Evolutionary conservation across 306 rosid genomes (phyloP).

Genomic region (Trifolium subterraneum): DNA sequence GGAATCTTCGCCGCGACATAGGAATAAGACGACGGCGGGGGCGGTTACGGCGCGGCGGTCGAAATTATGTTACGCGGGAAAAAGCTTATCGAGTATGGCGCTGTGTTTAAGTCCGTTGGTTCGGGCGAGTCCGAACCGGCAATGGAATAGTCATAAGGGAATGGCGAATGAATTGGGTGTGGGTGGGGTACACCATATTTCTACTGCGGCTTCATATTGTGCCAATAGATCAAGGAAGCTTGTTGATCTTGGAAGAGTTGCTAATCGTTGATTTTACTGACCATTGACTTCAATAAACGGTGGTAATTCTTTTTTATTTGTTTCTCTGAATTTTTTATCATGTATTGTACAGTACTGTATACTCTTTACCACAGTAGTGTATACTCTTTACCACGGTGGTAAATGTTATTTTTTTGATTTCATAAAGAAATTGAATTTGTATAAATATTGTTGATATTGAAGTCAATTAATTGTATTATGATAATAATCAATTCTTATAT

Average conservation of each 20-base stretch:
- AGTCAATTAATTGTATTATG: not conserved
- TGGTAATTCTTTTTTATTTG: not conserved
- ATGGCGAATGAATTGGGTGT: slow-evolving; percentile 31
- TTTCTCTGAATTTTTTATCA: not conserved
- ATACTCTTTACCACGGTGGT: not conserved
- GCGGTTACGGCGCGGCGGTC: slow-evolving; percentile 47
- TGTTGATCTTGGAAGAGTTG: slow-evolving; percentile 41
- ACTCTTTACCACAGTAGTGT: not conserved
- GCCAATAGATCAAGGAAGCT: slow-evolving; percentile 44
- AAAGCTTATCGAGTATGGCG: slow-evolving; percentile 59
- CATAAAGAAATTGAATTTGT: not conserved
- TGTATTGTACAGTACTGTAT: not conserved
- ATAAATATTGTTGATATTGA: not conserved
- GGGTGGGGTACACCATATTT: slow-evolving; percentile 39
- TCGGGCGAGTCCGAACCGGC: slow-evolving; percentile 73
- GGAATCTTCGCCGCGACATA: slow-evolving; percentile 56
- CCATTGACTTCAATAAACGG: not conserved
- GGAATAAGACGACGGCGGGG: slow-evolving; percentile 43
- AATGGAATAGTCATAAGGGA: slow-evolving; percentile 41
- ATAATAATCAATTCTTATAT: not conserved
- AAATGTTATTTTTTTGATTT: not conserved
- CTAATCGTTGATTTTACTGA: slow-evolving; percentile 24
- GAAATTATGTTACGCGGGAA: slow-evolving; percentile 41
- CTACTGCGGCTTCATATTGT: slow-evolving; percentile 35
- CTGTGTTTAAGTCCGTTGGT: slow-evolving; percentile 89